Evolutionary conservation across 2,329 filamentous ascomycete genomes (phyloP).

Genomic region (Chalaropsis thielavioides): DNA sequence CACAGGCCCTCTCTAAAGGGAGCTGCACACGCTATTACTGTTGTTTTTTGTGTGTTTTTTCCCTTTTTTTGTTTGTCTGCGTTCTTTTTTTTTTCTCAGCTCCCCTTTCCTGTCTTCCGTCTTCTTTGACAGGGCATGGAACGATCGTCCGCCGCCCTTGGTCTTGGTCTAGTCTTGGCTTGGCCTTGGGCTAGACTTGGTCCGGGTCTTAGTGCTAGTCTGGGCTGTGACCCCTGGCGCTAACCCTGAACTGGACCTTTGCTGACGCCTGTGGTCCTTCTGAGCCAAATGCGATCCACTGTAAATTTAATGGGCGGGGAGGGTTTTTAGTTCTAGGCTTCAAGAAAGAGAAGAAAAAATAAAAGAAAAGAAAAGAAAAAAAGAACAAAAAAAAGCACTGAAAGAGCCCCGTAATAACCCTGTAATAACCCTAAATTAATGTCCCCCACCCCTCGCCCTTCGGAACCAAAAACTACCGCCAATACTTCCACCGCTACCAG

Average conservation of each 20-base stretch:
- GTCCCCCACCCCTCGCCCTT: too few relatives aligned
- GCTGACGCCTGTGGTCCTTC: too few relatives aligned
- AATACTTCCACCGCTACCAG: background rate
- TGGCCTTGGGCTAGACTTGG: background rate
- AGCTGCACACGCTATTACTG: background rate
- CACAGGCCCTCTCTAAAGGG: too few relatives aligned
- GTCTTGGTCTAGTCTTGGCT: background rate
- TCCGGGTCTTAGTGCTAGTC: too few relatives aligned
- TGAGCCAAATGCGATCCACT: too few relatives aligned
- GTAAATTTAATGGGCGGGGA: background rate
- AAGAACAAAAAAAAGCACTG: too few relatives aligned
- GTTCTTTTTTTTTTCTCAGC: background rate
- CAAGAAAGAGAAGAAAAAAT: too few relatives aligned
- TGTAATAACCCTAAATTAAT: background rate
- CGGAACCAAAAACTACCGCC: background rate
- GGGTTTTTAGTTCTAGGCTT: too few relatives aligned
- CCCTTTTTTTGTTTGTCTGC: background rate
- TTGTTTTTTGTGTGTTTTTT: background rate
- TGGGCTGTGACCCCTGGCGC: constrained; percentile 11
- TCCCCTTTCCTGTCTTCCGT: too few relatives aligned
- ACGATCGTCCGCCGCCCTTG: background rate
- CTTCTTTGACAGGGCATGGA: constrained; percentile 4
- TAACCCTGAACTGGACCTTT: constrained; percentile 7
- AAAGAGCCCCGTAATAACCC: background rate
- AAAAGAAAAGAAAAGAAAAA: too few relatives aligned